Percentiles rank a stretch among this genome's conserved stretches.
Conservation (phyloP, 2,329 filamentous ascomycete species). For the Lasiodiplodia sp. region DNA sequence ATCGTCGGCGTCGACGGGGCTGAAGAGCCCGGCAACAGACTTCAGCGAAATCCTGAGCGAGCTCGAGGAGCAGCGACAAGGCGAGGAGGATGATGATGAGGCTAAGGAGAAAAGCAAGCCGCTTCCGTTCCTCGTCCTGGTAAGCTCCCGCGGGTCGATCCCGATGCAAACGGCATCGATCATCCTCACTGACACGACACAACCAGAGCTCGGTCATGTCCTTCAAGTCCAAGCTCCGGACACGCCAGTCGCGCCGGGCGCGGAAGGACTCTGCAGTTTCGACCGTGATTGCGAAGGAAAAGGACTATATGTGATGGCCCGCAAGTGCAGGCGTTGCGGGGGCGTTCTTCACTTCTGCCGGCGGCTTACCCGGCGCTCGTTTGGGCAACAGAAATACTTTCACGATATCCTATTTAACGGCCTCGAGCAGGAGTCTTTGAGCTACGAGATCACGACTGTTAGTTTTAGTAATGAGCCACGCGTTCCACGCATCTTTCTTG, state of each 20-base stretch:
- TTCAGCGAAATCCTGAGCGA: slow-evolving; percentile 27
- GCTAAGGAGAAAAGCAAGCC: slow-evolving; percentile 11
- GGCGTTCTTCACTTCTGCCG: slow-evolving; percentile 8
- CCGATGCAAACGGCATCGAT: slow-evolving; percentile 1
- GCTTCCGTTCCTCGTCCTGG: slow-evolving; percentile 15
- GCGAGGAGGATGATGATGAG: background rate
- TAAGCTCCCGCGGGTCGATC: slow-evolving; percentile 11
- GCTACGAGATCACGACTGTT: slow-evolving; percentile 17
- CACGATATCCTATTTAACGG: slow-evolving; percentile 21
- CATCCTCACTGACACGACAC: slow-evolving; percentile 5
- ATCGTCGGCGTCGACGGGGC: slow-evolving; percentile 10
- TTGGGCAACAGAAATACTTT: background rate
- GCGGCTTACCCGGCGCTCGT: background rate
- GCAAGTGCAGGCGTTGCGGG: background rate
- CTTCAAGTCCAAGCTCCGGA: slow-evolving; percentile 18
- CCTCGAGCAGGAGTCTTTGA: slow-evolving; percentile 12
- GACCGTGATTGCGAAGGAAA: background rate
- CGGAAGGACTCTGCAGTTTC: background rate
- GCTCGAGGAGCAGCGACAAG: slow-evolving; percentile 13
- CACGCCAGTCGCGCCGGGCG: slow-evolving; percentile 17
- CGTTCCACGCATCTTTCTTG: background rate
- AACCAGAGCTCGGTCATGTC: slow-evolving; percentile 6
- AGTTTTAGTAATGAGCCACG: slow-evolving; percentile 9
- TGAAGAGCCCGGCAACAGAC: slow-evolving; percentile 27
- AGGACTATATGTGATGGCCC: slow-evolving; percentile 2